Evolutionary conservation across 345 rosid genomes (phyloP), one percentile per base, ranked within the genome.

Genomic region (Citrus cavaleriei): DNA sequence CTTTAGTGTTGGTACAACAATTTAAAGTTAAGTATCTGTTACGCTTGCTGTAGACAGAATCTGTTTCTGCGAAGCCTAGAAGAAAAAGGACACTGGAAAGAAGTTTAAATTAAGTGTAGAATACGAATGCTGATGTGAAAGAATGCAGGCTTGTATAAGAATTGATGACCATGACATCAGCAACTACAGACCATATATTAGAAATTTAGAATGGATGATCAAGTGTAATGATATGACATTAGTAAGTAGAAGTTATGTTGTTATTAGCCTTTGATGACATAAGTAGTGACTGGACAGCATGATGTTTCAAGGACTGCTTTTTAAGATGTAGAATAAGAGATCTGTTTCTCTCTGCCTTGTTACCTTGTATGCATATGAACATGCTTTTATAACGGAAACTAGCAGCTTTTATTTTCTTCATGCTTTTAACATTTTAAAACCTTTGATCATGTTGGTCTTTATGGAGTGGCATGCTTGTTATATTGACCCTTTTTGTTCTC

Each of bases 401-500:
- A 35, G 54, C 12, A 14, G 51, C 65, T 13, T 58, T 58, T n/a
- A 14, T 13, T 58, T 6, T 61, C 32, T 55, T 40, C 57, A 38
- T 74, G 35, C 55, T 61, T 40, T 74, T 59, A 24, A 12, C 51
- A 3, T 62, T 61, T 62, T 34, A 63, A 42, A 42, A 42, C 24
- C 27, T 61, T 38, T 64, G 18, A 5, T 30, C 4, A 49, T 42
- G 46, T 75, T 42, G 49, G 22, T 75, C 62, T 22, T 7, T 74
- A 19, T 49, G 27, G 58, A 62, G 28, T 28, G 42, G 42, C 22
- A 64, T 51, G 10, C 21, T 28, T 28, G 62, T 19, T 30, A 22
- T 60, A 18, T 55, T 81, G 62, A 80, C 77, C 60, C 57, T 60
- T 62, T 77, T 72, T 64, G n/a, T 78, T 67, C 73, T 78, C 62